Evolutionary conservation across 495 filamentous ascomycete genomes (phyloP), one percentile per base, ranked within the genome.

Genomic region (Aspergillus affinis): DNA sequence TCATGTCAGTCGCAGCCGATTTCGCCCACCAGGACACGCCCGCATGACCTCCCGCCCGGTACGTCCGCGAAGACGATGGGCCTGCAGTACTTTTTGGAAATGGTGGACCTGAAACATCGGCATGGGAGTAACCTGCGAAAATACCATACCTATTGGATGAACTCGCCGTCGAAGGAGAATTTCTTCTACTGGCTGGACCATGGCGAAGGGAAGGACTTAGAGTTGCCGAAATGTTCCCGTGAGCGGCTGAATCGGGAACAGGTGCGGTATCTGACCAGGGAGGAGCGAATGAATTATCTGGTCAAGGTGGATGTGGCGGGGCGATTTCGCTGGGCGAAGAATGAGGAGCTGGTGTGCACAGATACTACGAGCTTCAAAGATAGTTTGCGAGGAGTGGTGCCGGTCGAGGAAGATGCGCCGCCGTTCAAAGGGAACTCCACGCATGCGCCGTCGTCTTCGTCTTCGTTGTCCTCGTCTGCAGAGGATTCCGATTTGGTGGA

Each of bases 181-280:
- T 97, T 95, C 79, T 97, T 96, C 71, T 92, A 91, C 72, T 97
- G 93, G 92, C 80, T 97, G n/a, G 93, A 97, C 69, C 75, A 90
- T 52, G 93, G 93, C 3, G 88, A 86, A 45, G 90, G 90, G 6
- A 81, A 72, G 36, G 64, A 77, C 26, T 64, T 90, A 27, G 81
- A 87, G 45, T 65, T 90, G 12, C 72, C 78, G 6, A 72, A 79
- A 10, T 88, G 87, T 59, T 78, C 88, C 1, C 82, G 90, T 9
- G 84, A 88, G 54, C 74, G 78, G 23, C 74, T 93, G 4, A 88
- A 92, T 51, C 76, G 79, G 26, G 87, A 92, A 61, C 82, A 85
- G 60, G 86, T 93, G 0, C 78, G 90, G 18, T 93, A 93, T 70
- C 76, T 93, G 15, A 85, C 83, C 1, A 79, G 83, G 7, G 88